These are phyloP conservation scores for Pholiota microspora DNA, from an alignment of 768 basidiomycete species.

Conservation along the genomic window DNA sequence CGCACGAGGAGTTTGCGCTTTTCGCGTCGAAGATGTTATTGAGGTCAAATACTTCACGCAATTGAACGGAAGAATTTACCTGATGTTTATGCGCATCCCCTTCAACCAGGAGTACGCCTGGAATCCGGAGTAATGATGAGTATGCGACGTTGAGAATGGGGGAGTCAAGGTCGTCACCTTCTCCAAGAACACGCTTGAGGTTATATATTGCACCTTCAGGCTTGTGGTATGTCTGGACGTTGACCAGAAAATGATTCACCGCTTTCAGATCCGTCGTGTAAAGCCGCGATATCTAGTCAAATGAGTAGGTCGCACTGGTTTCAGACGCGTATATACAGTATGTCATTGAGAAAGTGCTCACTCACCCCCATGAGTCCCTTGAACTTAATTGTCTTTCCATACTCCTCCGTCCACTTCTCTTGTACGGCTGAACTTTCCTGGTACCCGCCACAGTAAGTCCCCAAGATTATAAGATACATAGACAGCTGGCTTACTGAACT, in stretches of 20 bases:
- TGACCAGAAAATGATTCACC: constrained; percentile 57
- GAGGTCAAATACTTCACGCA: too few relatives aligned
- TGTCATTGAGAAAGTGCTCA: too few relatives aligned
- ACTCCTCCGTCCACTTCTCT: not conserved
- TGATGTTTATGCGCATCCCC: constrained; percentile 42
- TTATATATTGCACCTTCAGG: constrained; percentile 35
- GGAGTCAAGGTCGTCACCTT: too few relatives aligned
- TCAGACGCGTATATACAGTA: too few relatives aligned
- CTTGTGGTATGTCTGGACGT: constrained; percentile 53
- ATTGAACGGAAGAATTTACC: constrained; percentile 20
- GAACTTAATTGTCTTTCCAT: constrained; percentile 34
- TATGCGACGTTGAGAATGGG: too few relatives aligned
- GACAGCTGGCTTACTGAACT: constrained; percentile 1
- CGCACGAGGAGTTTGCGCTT: constrained; percentile 42
- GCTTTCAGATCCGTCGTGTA: constrained; percentile 62
- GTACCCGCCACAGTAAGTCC: too few relatives aligned
- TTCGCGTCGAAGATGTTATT: not conserved
- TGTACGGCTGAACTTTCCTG: not conserved
- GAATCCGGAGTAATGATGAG: too few relatives aligned
- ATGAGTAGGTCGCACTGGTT: too few relatives aligned
- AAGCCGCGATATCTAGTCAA: constrained; percentile 32
- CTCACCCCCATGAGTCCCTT: constrained; percentile 39
- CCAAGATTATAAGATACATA: too few relatives aligned
- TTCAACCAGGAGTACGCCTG: constrained; percentile 50
- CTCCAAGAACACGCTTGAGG: constrained; percentile 41